Evolutionary conservation across 2,329 filamentous ascomycete species (phyloP), one percentile per base, ranked within the genome.

Genomic region (Pochonia chlamydosporia): DNA sequence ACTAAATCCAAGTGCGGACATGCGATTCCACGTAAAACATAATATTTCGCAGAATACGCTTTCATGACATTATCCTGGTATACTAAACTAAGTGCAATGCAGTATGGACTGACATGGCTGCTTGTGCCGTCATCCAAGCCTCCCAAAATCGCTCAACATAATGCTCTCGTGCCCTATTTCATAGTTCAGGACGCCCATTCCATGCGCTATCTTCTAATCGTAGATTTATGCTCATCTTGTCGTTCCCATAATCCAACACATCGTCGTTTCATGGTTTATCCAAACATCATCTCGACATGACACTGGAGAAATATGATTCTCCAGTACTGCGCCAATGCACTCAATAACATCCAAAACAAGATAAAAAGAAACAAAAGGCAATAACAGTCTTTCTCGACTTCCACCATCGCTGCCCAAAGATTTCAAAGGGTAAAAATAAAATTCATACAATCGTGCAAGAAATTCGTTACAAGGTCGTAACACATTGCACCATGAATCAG

Each of bases 401-500:
- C 21, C 23, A 36, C 28, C n/a, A 30, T 39, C 16, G 26, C 28
- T 39, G 21, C 10, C 5, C 14, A 33, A 16, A 20, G 43, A 53
- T 49, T 54, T 47, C 52, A 48, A 49, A 40, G 52, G 24, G 23
- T 30, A 26, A 42, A 43, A 47, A 51, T 8, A 28, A 28, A 68
- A 58, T 59, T 72, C 66, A 66, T 68, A 66, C 63, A 68, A 35
- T 55, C 53, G 40, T 55, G 39, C 35, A 26, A 37, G 30, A 20
- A 48, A 52, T 57, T 54, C 55, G 56, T 59, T 50, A 54, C 54
- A 60, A 58, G 56, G 58, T 67, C 63, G 55, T 67, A 54, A 62
- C 60, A 63, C 62, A 63, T 61, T 58, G 47, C 54, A 57, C 61
- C 54, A 53, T 59, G 48, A 50, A 53, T 56, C 56, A 57, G 54